Evolutionary conservation across 352 stramenopile genomes (phyloP).

Genomic region (Phytophthora syringae): DNA sequence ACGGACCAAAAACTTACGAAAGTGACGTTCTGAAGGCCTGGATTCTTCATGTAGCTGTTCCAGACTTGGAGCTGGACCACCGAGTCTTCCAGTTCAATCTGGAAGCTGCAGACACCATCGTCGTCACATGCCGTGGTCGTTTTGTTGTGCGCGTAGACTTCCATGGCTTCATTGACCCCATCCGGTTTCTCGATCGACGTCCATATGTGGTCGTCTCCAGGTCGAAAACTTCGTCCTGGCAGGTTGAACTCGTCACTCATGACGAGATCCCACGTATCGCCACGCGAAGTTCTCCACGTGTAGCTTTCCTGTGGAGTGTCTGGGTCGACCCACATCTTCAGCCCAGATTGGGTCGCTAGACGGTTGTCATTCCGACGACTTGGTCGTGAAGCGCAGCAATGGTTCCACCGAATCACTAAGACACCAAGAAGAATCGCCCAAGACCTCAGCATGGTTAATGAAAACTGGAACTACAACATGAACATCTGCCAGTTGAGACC

Average conservation of each 20-base stretch:
- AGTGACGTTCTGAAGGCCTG: slow-evolving; percentile 43
- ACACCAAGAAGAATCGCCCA: slow-evolving; percentile 5
- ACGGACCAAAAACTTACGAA: slow-evolving; percentile 50
- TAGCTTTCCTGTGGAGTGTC: slow-evolving; percentile 42
- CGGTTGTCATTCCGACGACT: slow-evolving; percentile 26
- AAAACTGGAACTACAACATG: neutral
- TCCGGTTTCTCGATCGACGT: slow-evolving; percentile 94
- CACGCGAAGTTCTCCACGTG: slow-evolving; percentile 45
- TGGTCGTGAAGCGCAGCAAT: slow-evolving; percentile 1
- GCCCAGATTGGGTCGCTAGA: slow-evolving; percentile 40
- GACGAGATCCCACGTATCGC: slow-evolving; percentile 79
- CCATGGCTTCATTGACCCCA: slow-evolving; percentile 88
- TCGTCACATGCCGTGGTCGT: slow-evolving; percentile 49
- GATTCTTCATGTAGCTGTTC: slow-evolving; percentile 49
- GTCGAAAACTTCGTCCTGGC: slow-evolving; percentile 79
- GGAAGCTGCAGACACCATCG: slow-evolving; percentile 38
- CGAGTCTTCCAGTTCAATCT: slow-evolving; percentile 47
- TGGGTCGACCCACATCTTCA: slow-evolving; percentile 58
- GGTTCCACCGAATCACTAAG: neutral
- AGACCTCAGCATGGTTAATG: neutral
- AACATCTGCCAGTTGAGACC: neutral
- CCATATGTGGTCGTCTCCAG: slow-evolving; percentile 92
- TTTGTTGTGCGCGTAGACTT: slow-evolving; percentile 92
- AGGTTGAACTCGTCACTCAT: slow-evolving; percentile 97
- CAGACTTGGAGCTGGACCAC: slow-evolving; percentile 42